Evolutionary conservation across 78 protist species (phyloP), one percentile per base, ranked within the genome.

Genomic region (Guillardia theta): DNA sequence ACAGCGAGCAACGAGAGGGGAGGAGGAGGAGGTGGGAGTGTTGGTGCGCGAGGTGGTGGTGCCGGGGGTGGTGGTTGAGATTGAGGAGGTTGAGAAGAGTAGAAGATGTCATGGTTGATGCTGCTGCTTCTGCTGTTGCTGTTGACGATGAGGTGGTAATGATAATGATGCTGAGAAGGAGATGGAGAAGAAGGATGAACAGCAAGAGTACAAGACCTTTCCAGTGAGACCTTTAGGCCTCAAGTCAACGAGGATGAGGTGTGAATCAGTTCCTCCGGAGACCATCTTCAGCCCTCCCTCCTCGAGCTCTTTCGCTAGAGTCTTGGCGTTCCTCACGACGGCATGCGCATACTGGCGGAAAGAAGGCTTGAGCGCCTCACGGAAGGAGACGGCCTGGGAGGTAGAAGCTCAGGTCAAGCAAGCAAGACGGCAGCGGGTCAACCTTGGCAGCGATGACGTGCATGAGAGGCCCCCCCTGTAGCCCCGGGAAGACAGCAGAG

Each of bases 401-500:
- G n/a, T n/a, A n/a, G n/a, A n/a, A n/a, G n/a, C n/a, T n/a, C n/a
- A n/a, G n/a, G n/a, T n/a, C n/a, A n/a, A n/a, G n/a, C n/a, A n/a
- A n/a, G n/a, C n/a, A n/a, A n/a, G n/a, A n/a, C n/a, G n/a, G n/a
- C n/a, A n/a, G n/a, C n/a, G n/a, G n/a, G n/a, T n/a, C n/a, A n/a
- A n/a, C n/a, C 43, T 97, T 88, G 41, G 97, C 98, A 4, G 97
- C 96, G 44, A 98, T 97, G 41, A 95, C 94, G 95, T 97, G 94
- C 94, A 95, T 96, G 94, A 97, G 98, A 30, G 98, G 98, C 27
- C 98, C 98, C 9, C 98, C 98, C 94, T 96, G 97, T 48, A 95
- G 95, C 27, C 94, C 64, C 1, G 98, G 98, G 96, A 98, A 98
- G 41, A 96, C 98, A 0, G 98, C 96, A 18, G 22, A 37, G 95